Conservation (phyloP, 495 filamentous ascomycete species). For the Penicillium canariense region DNA sequence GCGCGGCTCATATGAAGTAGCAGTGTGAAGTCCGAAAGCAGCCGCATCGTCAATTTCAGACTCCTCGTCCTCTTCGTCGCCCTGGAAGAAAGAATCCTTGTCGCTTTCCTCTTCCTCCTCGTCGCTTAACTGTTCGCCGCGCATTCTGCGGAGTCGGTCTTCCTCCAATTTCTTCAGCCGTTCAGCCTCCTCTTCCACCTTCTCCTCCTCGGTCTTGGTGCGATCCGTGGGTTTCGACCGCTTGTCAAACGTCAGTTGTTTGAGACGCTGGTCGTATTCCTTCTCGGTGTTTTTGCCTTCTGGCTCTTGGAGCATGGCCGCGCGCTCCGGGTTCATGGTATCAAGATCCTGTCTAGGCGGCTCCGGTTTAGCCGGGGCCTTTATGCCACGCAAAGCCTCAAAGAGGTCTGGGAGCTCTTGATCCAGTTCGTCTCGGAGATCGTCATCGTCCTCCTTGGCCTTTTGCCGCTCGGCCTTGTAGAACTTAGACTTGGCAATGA, state of each 20-base stretch:
- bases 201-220: conserved; percentile 91
- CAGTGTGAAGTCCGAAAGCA: conserved; percentile 50
- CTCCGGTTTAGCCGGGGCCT: conserved; percentile 42
- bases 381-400: conserved; percentile 58
- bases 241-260: conserved; percentile 77
- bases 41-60: conserved; percentile 51
- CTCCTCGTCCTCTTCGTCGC: conserved; percentile 43
- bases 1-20: conserved; percentile 28
- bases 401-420: conserved; percentile 79
- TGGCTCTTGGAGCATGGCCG: conserved; percentile 56
- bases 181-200: conserved; percentile 67
- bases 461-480: conserved; percentile 92
- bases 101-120: conserved; percentile 48
- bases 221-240: conserved; percentile 79
- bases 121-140: conserved; percentile 39
- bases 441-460: conserved; percentile 90
- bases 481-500: conserved; percentile 95
- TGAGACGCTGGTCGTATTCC: conserved; percentile 80
- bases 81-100: conserved; percentile 43
- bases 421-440: conserved; percentile 76
- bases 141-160: conserved; percentile 56
- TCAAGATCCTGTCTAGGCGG: conserved; percentile 40
- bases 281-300: conserved; percentile 65
- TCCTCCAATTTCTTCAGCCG: conserved; percentile 77
- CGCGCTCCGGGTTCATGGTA: conserved; percentile 59